phyloP scores from a whole-genome alignment of 2,329 filamentous ascomycete species.

The Ceratocystis harringtonii region DNA sequence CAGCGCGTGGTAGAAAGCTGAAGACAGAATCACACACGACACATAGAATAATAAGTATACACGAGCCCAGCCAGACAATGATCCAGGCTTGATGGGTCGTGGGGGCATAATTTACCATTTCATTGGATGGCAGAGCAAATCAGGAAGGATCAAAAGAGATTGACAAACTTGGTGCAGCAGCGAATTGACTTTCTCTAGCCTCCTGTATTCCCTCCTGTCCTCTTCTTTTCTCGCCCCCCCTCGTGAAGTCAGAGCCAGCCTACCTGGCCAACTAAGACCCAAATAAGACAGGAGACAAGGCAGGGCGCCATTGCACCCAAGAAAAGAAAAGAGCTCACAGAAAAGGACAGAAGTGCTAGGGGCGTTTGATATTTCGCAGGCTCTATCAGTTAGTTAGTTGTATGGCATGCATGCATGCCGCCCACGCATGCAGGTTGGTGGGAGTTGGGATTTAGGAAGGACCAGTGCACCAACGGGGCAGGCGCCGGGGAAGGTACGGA shows the following conservation, averaged over 20 bases:
- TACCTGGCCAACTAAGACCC: too few species aligned
- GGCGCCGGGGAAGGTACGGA: slow-evolving; percentile 1
- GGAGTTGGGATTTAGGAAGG: background rate
- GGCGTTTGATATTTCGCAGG: background rate
- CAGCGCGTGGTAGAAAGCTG: too few species aligned
- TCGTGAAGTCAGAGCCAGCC: too few species aligned
- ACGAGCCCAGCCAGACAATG: background rate
- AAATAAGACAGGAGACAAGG: too few species aligned
- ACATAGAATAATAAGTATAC: background rate
- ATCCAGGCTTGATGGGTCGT: too few species aligned
- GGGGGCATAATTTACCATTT: background rate
- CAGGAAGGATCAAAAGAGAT: background rate
- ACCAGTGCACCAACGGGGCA: background rate
- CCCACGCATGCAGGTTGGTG: background rate
- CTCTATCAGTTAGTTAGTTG: background rate
- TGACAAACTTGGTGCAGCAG: background rate
- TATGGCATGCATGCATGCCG: background rate
- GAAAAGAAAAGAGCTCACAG: too few species aligned
- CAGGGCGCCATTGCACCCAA: too few species aligned
- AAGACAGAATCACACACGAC: background rate
- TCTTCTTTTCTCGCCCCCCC: too few species aligned
- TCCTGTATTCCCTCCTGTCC: too few species aligned
- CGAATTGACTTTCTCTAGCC: background rate
- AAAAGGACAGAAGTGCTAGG: background rate
- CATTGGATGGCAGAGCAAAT: background rate